Base-by-base conservation (phyloP, 1,139 yeast genomes). In the Sugiyamaella pinicola region DNA sequence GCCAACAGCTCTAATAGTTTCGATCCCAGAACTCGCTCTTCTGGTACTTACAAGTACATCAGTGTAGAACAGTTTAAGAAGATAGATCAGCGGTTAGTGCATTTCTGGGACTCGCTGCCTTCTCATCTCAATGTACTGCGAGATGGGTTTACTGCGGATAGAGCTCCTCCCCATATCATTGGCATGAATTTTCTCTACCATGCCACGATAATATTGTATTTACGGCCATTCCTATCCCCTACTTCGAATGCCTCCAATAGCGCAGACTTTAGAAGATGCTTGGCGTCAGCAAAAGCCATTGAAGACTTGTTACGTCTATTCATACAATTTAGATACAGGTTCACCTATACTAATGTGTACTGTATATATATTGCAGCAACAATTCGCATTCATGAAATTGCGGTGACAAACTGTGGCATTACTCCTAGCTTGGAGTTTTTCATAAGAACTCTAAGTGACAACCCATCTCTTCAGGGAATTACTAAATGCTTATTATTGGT, bases 351-450 rank as follows among this genome's bases (percentile, higher is more conserved):
- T 24, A 51, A 51, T 24, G 54, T 43, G 2, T 51, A 51, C 17
- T 51, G 54, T 33, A 43, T 51, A 5, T 51, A 51, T 17, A 51
- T 51, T n/a, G 54, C 54, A 6, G 46, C 46, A 9, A 51, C 54
- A 2, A 43, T 51, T n/a, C 34, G 54, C 13, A 51, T 51, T 17
- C 54, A 45, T 26, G 54, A 51, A 31, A 51, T 51, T 40, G 54
- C 42, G 18, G 41, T 45, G 5, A 33, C 41, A 9, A 46, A 51
- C 17, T 39, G 45, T 21, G 51, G 47, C 29, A 45, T 51, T 17
- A 51, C 54, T 12, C 54, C 54, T 8, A 51, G 54, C 22, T 34
- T 51, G 5, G 54, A 51, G 42, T 51, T 51, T 26, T 43, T 51
- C 33, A 51, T 51, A 18, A 26, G 37, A 19, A 37, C 41, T 40